A percentile compares a stretch with the other conserved stretches of the same genome.
Evolutionary conservation across 2,329 filamentous ascomycete genomes (phyloP).

Genomic region (Fusarium marasasianum): DNA sequence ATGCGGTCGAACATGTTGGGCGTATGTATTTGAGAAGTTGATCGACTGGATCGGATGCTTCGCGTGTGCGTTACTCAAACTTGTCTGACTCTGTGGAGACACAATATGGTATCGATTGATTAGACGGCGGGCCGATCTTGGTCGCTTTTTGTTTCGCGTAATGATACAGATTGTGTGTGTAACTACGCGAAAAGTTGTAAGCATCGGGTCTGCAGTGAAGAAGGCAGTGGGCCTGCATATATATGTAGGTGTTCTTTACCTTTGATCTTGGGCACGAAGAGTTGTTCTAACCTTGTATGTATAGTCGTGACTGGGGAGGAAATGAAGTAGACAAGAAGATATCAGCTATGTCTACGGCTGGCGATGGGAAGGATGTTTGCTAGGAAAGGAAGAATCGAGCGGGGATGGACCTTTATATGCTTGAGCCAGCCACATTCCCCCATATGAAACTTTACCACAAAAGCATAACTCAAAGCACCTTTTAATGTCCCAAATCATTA

Average conservation of each 20-base stretch:
- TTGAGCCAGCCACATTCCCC: neutral
- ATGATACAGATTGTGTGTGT: fast-evolving
- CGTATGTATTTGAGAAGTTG: neutral
- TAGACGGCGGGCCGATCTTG: neutral
- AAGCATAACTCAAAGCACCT: fast-evolving
- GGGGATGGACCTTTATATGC: neutral
- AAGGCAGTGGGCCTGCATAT: too few relatives aligned
- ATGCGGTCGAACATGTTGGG: neutral
- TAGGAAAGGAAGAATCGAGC: neutral
- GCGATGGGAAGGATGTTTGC: neutral
- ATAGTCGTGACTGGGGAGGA: fast-evolving
- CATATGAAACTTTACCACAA: neutral
- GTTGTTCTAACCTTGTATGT: fast-evolving
- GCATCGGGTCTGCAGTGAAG: fast-evolving
- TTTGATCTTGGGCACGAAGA: neutral
- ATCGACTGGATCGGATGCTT: neutral
- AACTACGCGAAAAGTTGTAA: fast-evolving
- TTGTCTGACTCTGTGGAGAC: neutral
- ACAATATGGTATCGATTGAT: neutral
- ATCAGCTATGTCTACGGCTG: too few relatives aligned
- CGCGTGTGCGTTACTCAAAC: too few relatives aligned
- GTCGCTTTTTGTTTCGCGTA: too few relatives aligned
- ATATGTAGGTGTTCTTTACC: too few relatives aligned
- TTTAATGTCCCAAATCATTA: fast-evolving
- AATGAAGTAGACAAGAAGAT: fast-evolving